Evolutionary conservation across 768 basidiomycete species (phyloP).

Genomic region (Psilocybe sp.): DNA sequence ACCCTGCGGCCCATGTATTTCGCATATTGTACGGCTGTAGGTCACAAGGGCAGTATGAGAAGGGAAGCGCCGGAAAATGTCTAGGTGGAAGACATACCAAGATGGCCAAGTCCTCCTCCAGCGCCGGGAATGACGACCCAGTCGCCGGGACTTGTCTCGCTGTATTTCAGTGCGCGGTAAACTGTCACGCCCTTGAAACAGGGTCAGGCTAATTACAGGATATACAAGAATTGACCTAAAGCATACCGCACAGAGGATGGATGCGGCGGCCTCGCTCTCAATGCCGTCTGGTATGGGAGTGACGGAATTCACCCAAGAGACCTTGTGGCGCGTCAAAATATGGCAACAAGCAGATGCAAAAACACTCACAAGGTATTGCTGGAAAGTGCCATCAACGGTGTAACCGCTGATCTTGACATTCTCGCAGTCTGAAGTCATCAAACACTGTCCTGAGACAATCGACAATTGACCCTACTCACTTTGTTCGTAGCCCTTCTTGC

Average conservation of each 20-base stretch:
- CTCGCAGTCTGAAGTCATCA: conserved; percentile 46
- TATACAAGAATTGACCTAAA: not conserved
- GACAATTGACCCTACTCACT: conserved; percentile 35
- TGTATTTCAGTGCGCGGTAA: conserved; percentile 81
- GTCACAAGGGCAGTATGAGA: not conserved
- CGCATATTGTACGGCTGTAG: conserved; percentile 76
- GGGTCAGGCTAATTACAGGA: not conserved
- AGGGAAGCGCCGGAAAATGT: not conserved
- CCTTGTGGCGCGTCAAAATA: conserved; percentile 22
- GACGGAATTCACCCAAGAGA: conserved; percentile 71
- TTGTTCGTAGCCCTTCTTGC: conserved; percentile 74
- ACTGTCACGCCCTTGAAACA: conserved; percentile 68
- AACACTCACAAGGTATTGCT: conserved; percentile 52
- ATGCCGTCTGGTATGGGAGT: conserved; percentile 76
- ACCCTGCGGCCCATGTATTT: conserved; percentile 74
- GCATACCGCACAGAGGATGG: conserved; percentile 74
- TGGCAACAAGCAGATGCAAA: not conserved
- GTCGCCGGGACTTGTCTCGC: conserved; percentile 61
- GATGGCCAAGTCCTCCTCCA: conserved; percentile 80
- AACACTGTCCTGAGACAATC: not conserved
- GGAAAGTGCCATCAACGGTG: conserved; percentile 76
- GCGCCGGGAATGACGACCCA: conserved; percentile 78
- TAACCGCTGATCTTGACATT: conserved; percentile 65
- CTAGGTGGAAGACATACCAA: conserved; percentile 41
- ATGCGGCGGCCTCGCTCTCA: conserved; percentile 64